Evolutionary conservation across 495 filamentous ascomycete genomes (phyloP), one percentile per base, ranked within the genome.

Genomic region (Trichocladium antarcticum): DNA sequence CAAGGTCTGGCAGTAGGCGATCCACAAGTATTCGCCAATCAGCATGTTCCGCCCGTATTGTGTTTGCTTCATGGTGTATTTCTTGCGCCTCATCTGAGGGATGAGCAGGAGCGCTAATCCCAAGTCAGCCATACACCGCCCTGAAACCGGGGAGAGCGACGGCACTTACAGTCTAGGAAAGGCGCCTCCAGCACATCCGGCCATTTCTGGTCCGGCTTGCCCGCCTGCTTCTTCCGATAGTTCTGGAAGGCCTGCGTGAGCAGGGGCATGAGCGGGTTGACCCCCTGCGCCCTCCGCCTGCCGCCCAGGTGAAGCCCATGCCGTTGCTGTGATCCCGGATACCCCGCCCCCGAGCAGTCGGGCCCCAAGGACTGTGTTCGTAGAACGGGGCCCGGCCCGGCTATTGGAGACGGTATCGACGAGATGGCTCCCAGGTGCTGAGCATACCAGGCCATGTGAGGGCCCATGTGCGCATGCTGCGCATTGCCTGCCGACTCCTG

Each of bases 41-140:
- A 95, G 73, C 72, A 95, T 89, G 61, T 98, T 98, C 14, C 92
- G 80, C 14, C 92, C 93, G 51, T 82, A 81, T 14, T 76, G 81
- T 61, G 84, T 82, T 14, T 79, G 81, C 50, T 77, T 74, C 54
- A 82, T 77, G 24, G 78, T 79, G 62, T 78, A 77, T 69, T 96
- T 95, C 57, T 77, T 75, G 37, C 87, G 74, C 16, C 88, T 87
- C 75, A 95, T 87, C 21, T 82, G 80, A 37, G 84, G 85, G 55
- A 86, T 86, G 46, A 81, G 74, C 47, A 89, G 75, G 27, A 95
- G 71, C 49, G 87, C 92, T 98, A 51, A 14, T 50, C 21, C 40
- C 28, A 15, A 22, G 52, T 46, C 15, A 45, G 46, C 46, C 29
- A 43, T 38, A 49, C 24, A 55, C 44, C 29, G 24, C 44, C 28